Evolutionary conservation across 176 grass and related monocot species (phyloP).

Genomic region (Oropetium thomaeum): DNA sequence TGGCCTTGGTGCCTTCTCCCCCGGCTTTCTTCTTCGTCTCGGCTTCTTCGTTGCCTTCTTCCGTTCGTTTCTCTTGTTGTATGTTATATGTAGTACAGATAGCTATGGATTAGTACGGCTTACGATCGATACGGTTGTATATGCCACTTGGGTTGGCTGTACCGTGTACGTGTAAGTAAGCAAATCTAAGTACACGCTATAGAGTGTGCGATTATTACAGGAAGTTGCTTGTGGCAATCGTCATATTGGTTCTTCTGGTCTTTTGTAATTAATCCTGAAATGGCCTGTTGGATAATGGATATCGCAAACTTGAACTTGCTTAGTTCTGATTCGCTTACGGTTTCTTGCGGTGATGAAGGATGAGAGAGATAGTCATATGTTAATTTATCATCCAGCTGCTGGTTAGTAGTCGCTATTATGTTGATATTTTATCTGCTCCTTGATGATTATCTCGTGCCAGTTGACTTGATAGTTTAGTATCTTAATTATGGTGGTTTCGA

Average conservation of each 20-base stretch:
- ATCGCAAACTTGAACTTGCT: background rate
- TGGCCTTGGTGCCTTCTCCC: background rate
- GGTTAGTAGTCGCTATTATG: background rate
- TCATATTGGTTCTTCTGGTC: background rate
- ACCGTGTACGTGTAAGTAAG: too few relatives aligned
- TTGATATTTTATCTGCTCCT: background rate
- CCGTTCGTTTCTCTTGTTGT: constrained; percentile 1
- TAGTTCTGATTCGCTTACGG: background rate
- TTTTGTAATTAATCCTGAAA: background rate
- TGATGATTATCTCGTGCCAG: background rate
- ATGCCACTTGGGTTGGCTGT: constrained; percentile 4
- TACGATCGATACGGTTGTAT: background rate
- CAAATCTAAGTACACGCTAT: too few relatives aligned
- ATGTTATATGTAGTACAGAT: background rate
- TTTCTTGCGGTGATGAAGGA: constrained; percentile 31
- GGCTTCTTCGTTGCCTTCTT: constrained; percentile 34
- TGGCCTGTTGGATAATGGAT: background rate
- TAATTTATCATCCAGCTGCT: background rate
- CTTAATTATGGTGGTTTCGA: background rate
- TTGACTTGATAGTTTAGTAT: background rate
- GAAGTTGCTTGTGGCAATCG: background rate
- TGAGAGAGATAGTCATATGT: constrained; percentile 19
- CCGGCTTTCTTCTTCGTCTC: background rate
- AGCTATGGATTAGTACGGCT: background rate
- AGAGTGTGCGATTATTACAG: background rate